These are phyloP conservation scores for Mortierella alpina DNA, from an alignment of 192 early-diverging fungal genomes.

Conservation along the genomic window DNA sequence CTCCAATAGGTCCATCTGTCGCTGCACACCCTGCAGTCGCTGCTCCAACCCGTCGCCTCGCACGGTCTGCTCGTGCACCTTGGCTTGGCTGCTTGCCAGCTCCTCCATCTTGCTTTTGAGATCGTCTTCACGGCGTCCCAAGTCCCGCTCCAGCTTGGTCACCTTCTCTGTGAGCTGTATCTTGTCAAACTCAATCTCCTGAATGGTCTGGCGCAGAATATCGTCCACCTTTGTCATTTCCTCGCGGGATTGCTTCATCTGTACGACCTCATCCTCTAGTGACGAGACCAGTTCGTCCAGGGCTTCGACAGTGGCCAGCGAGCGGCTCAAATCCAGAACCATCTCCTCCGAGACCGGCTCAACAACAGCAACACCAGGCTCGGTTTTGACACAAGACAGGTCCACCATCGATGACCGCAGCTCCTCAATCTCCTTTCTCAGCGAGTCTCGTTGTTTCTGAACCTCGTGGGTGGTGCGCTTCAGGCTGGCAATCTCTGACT, in stretches of 20 bases:
- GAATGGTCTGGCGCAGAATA: background rate
- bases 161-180: conserved; percentile 7
- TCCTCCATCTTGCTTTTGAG: conserved; percentile 6
- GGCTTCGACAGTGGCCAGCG: background rate
- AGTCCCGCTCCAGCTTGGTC: conserved; percentile 14
- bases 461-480: no score
- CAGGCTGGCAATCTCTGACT: no score
- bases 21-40: conserved; percentile 3
- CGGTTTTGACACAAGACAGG: background rate
- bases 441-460: no score
- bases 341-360: background rate
- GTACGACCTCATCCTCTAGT: conserved; percentile 9
- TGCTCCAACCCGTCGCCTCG: conserved; percentile 4
- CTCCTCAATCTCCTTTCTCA: background rate
- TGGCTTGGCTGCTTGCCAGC: background rate
- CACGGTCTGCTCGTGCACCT: conserved; percentile 7
- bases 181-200: background rate
- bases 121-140: conserved; percentile 7
- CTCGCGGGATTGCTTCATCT: background rate
- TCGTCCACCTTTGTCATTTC: background rate
- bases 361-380: background rate
- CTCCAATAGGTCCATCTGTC: background rate
- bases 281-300: conserved; percentile 3
- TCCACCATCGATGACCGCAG: background rate
- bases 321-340: background rate